Evolutionary conservation across 352 stramenopile genomes (phyloP).

Genomic region (Pythium myriotylum): DNA sequence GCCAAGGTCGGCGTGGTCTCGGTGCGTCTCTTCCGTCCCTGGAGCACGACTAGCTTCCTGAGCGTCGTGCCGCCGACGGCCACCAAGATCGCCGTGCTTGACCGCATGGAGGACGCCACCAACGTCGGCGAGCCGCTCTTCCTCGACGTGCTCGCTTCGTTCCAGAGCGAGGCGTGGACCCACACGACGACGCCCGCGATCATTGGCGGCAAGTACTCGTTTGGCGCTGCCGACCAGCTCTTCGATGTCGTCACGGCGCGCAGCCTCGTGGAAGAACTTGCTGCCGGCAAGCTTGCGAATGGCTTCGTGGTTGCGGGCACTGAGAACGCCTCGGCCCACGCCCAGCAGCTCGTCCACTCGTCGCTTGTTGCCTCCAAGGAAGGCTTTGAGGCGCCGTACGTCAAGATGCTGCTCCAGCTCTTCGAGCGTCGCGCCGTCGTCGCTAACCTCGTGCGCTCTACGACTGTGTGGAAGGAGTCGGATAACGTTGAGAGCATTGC

Average conservation of each 20-base stretch:
- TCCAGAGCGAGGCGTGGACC: conserved; percentile 80
- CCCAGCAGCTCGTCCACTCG: conserved; percentile 49
- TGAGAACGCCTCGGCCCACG: conserved; percentile 19
- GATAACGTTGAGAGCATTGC: conserved; percentile 34
- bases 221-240: conserved; percentile 65
- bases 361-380: conserved; percentile 60
- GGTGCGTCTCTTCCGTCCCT: conserved; percentile 92
- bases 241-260: conserved; percentile 87
- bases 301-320: conserved; percentile 70
- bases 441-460: conserved; percentile 68
- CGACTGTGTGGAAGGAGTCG: conserved; percentile 65
- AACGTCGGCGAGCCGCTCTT: conserved; percentile 91
- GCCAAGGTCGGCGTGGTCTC: conserved; percentile 87
- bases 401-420: conserved; percentile 80
- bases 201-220: conserved; percentile 82
- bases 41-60: conserved; percentile 78
- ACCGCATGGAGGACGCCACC: conserved; percentile 88
- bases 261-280: conserved; percentile 69
- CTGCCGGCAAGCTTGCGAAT: conserved; percentile 57
- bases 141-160: conserved; percentile 90
- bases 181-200: conserved; percentile 61
- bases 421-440: conserved; percentile 75
- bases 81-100: conserved; percentile 89
- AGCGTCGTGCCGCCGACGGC: conserved; percentile 70
- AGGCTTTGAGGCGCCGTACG: conserved; percentile 67